A percentile compares a stretch with the other conserved stretches of the same genome.
Conservation (phyloP, 1,139 yeast species). For the Pneumocystis carinii region DNA sequence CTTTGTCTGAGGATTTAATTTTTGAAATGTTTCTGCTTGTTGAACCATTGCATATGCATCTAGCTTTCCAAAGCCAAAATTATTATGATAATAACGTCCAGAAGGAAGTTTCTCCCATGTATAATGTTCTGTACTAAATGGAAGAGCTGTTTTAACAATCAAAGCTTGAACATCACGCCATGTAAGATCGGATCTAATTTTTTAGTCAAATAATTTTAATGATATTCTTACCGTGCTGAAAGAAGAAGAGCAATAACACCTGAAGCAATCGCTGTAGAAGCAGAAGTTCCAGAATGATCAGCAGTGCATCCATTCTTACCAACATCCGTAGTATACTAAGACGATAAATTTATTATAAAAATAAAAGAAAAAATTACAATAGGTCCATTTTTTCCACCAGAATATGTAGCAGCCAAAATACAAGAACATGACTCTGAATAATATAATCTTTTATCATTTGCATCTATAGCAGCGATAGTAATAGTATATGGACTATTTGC, state of each 20-base stretch:
- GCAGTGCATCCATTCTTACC: slow-evolving; percentile 49
- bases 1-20: slow-evolving; percentile 88
- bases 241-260: slow-evolving; percentile 76
- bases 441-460: slow-evolving; percentile 64
- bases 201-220: slow-evolving; percentile 17
- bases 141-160: slow-evolving; percentile 57
- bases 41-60: slow-evolving; percentile 70
- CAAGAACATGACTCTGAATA: slow-evolving; percentile 93
- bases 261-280: slow-evolving; percentile 97
- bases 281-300: slow-evolving; percentile 90
- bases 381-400: slow-evolving; percentile 80
- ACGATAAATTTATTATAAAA: not conserved
- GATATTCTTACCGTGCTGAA: slow-evolving; percentile 29
- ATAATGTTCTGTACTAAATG: slow-evolving; percentile 51
- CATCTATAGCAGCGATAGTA: slow-evolving; percentile 88
- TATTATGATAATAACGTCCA: slow-evolving; percentile 60
- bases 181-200: slow-evolving; percentile 52
- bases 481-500: slow-evolving; percentile 91
- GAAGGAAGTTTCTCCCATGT: slow-evolving; percentile 48
- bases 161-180: slow-evolving; percentile 95
- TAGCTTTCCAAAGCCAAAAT: slow-evolving; percentile 82
- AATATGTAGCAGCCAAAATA: slow-evolving; percentile 87
- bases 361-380: slow-evolving; percentile 26
- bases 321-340: slow-evolving; percentile 65
- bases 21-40: slow-evolving; percentile 60